Evolutionary conservation across 305 asterid genomes (phyloP).

Genomic region (Euphrasia arctica): DNA sequence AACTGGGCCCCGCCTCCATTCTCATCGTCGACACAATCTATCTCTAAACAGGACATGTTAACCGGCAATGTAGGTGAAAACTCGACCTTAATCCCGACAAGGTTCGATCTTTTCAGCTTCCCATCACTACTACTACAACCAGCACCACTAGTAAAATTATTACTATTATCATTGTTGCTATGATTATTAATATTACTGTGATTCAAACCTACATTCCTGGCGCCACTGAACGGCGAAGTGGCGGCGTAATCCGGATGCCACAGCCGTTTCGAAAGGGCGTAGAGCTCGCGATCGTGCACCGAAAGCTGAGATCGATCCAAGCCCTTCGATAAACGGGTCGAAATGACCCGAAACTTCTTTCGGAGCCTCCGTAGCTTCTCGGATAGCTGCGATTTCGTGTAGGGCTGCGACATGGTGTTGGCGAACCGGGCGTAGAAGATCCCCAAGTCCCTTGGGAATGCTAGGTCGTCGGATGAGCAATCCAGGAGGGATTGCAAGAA

Average conservation of each 20-base stretch:
- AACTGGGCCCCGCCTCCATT: constrained; percentile 18
- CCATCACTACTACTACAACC: constrained; percentile 10
- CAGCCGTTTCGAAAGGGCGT: constrained; percentile 48
- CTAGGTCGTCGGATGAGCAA: constrained; percentile 41
- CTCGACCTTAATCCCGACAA: constrained; percentile 58
- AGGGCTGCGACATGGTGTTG: constrained; percentile 72
- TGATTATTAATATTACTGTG: constrained; percentile 8
- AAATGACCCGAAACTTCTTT: constrained; percentile 67
- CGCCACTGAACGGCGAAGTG: constrained; percentile 52
- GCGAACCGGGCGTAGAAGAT: constrained; percentile 67
- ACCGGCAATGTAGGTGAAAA: constrained; percentile 44
- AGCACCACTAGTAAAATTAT: background rate
- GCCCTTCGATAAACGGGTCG: constrained; percentile 51
- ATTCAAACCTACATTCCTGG: constrained; percentile 32
- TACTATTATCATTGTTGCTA: too few species aligned
- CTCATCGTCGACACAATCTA: constrained; percentile 19
- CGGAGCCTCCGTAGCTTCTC: constrained; percentile 78
- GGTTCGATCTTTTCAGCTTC: constrained; percentile 29
- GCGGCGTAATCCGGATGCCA: constrained; percentile 70
- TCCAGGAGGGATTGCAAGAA: constrained; percentile 64
- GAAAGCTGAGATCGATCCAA: constrained; percentile 50
- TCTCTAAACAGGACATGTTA: constrained; percentile 20
- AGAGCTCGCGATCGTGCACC: constrained; percentile 63
- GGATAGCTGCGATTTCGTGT: constrained; percentile 76
- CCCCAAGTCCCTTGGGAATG: constrained; percentile 72